Conservation (phyloP, 2,329 filamentous ascomycete species). For the Coleophoma crateriformis region DNA sequence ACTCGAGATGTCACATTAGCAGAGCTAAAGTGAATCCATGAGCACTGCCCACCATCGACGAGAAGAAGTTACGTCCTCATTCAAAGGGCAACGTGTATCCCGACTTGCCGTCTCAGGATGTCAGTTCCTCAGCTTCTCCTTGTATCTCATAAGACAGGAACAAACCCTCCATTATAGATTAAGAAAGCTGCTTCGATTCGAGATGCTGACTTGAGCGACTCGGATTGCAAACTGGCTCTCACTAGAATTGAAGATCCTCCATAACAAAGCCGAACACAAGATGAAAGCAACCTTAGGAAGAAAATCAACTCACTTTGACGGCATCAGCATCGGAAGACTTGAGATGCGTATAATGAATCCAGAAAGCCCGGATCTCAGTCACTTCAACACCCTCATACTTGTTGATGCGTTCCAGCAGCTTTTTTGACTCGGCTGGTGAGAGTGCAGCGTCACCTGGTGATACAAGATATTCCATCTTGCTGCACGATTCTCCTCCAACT, state of each 20-base stretch:
- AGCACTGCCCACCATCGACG: too few species aligned
- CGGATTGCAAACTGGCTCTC: neutral
- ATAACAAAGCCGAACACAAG: neutral
- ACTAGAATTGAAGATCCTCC: neutral
- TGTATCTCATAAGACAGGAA: too few species aligned
- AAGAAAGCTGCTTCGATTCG: too few species aligned
- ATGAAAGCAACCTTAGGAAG: slow-evolving; percentile 1
- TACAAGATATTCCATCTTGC: slow-evolving; percentile 20
- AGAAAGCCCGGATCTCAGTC: slow-evolving; percentile 18
- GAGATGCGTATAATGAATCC: slow-evolving; percentile 24
- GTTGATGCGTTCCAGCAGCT: slow-evolving; percentile 12
- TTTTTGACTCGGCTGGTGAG: slow-evolving; percentile 21
- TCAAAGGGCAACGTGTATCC: too few species aligned
- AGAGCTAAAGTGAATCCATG: too few species aligned
- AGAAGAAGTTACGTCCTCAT: too few species aligned
- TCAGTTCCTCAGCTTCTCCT: too few species aligned
- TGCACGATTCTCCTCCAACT: neutral
- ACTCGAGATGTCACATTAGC: neutral
- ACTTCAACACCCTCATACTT: slow-evolving; percentile 12
- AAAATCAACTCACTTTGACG: slow-evolving; percentile 3
- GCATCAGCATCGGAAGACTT: slow-evolving; percentile 8
- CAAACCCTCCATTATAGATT: too few species aligned
- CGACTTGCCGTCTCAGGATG: too few species aligned
- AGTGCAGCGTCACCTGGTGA: slow-evolving; percentile 23
- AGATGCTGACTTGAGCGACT: too few species aligned